These are phyloP conservation scores for Globisporangium yorkense DNA, from an alignment of 352 stramenopile species.

Conservation along the genomic window DNA sequence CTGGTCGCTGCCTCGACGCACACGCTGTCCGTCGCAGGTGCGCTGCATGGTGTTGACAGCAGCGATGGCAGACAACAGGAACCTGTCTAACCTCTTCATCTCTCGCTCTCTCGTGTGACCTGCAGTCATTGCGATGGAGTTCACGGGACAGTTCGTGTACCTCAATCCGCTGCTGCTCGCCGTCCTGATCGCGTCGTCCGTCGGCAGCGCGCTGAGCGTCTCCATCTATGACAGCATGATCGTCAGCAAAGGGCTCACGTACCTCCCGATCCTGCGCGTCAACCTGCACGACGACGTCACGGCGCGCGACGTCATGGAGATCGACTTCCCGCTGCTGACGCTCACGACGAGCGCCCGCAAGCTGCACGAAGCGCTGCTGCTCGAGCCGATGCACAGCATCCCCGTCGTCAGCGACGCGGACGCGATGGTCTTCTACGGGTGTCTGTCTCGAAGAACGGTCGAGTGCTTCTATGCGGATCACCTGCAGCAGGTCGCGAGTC, in stretches of 20 bases:
- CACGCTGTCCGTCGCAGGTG: constrained; percentile 56
- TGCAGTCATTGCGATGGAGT: constrained; percentile 60
- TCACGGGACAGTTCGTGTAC: constrained; percentile 69
- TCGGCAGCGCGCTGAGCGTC: constrained; percentile 46
- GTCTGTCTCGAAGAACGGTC: constrained; percentile 21
- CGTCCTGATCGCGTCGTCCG: constrained; percentile 36
- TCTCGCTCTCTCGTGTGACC: neutral
- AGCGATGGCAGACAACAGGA: no score
- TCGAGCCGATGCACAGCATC: constrained; percentile 16
- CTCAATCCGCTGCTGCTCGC: constrained; percentile 54
- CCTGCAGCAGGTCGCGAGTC: neutral
- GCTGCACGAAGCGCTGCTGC: constrained; percentile 21
- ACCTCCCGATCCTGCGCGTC: constrained; percentile 44
- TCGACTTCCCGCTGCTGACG: constrained; percentile 31
- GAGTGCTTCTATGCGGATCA: constrained; percentile 1
- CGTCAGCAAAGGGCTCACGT: constrained; percentile 42
- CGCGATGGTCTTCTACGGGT: constrained; percentile 44
- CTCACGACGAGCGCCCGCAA: constrained; percentile 27
- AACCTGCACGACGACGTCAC: constrained; percentile 38
- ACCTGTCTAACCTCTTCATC: neutral
- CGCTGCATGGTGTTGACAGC: neutral
- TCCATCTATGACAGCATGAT: constrained; percentile 65
- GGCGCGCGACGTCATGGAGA: constrained; percentile 51
- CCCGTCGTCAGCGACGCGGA: constrained; percentile 36
- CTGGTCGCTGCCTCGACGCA: constrained; percentile 59